A percentile compares a stretch with the other conserved stretches of the same genome.
These are phyloP conservation scores for Epicoccum sorghinum DNA, from an alignment of 2,329 filamentous ascomycete species.

Conservation along the genomic window DNA sequence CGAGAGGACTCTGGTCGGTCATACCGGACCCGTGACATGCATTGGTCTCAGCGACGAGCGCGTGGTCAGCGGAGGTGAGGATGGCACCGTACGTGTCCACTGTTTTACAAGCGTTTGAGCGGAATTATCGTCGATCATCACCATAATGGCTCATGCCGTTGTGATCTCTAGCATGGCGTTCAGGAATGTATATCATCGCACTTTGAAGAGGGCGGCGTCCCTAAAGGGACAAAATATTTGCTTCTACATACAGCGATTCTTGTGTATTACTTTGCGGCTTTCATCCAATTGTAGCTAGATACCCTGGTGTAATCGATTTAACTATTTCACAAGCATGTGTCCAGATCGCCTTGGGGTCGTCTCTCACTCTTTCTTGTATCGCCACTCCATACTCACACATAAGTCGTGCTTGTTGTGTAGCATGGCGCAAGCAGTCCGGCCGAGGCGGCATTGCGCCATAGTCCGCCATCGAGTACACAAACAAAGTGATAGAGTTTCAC, in stretches of 20 bases:
- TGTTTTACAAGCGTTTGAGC: slow-evolving; percentile 34
- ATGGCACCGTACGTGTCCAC: slow-evolving; percentile 81
- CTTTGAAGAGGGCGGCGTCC: slow-evolving; percentile 10
- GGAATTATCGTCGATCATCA: slow-evolving; percentile 1
- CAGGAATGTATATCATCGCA: neutral
- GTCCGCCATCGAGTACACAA: neutral
- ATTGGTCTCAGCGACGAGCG: slow-evolving; percentile 88
- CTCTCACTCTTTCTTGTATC: too few relatives aligned
- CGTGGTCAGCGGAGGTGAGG: slow-evolving; percentile 91
- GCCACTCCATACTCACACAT: neutral
- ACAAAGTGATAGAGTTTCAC: too few relatives aligned
- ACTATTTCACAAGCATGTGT: neutral
- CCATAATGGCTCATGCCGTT: neutral
- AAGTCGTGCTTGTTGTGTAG: slow-evolving; percentile 2
- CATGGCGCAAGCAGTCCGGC: neutral
- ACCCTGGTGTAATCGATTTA: slow-evolving; percentile 9
- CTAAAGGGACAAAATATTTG: slow-evolving; percentile 3
- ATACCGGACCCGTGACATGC: slow-evolving; percentile 89
- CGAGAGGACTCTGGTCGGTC: slow-evolving; percentile 89
- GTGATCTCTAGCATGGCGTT: slow-evolving; percentile 14
- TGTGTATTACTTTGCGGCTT: neutral
- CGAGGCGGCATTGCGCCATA: slow-evolving; percentile 7
- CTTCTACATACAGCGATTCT: neutral
- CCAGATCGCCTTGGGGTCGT: too few relatives aligned
- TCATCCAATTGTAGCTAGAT: slow-evolving; percentile 11